Percentiles rank a stretch among this genome's conserved stretches.
Conservation (phyloP, 805 yeast genomes). For the Suhomyces kilbournensis region DNA sequence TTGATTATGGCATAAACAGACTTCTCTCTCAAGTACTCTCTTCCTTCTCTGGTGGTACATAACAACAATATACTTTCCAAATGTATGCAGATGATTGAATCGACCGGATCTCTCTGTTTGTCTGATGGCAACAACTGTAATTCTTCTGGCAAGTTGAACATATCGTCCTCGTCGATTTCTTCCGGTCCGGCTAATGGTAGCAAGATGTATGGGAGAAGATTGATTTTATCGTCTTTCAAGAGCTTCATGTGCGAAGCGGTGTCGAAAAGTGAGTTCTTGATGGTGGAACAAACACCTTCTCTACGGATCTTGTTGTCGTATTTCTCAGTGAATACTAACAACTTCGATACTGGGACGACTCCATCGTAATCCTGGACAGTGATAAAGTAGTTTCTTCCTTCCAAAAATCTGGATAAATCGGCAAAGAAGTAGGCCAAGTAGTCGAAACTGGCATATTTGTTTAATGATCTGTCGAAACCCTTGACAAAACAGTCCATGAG, state of each 20-base stretch:
- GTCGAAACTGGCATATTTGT: conserved; percentile 72
- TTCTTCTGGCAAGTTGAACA: conserved; percentile 84
- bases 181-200: conserved; percentile 80
- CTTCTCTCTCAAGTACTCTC: conserved; percentile 77
- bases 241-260: conserved; percentile 61
- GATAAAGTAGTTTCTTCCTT: conserved; percentile 76
- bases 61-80: conserved; percentile 77
- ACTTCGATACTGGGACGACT: conserved; percentile 76
- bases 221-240: conserved; percentile 59
- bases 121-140: conserved; percentile 75
- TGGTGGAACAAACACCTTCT: conserved; percentile 89
- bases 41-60: conserved; percentile 68
- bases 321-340: conserved; percentile 78
- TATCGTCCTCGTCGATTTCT: conserved; percentile 76
- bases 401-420: conserved; percentile 73
- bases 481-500: conserved; percentile 86
- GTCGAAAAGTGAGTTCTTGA: conserved; percentile 86
- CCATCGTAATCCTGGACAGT: conserved; percentile 69
- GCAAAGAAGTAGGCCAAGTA: conserved; percentile 86
- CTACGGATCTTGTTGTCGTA: conserved; percentile 77
- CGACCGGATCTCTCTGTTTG: conserved; percentile 70
- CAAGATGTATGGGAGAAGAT: conserved; percentile 76
- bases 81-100: conserved; percentile 63
- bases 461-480: conserved; percentile 70
- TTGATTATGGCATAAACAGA: conserved; percentile 83